A percentile compares a stretch with the other conserved stretches of the same genome.
phyloP scores from a whole-genome alignment of 2,329 filamentous ascomycete genomes.

The Hymenoscyphus infarciens region DNA sequence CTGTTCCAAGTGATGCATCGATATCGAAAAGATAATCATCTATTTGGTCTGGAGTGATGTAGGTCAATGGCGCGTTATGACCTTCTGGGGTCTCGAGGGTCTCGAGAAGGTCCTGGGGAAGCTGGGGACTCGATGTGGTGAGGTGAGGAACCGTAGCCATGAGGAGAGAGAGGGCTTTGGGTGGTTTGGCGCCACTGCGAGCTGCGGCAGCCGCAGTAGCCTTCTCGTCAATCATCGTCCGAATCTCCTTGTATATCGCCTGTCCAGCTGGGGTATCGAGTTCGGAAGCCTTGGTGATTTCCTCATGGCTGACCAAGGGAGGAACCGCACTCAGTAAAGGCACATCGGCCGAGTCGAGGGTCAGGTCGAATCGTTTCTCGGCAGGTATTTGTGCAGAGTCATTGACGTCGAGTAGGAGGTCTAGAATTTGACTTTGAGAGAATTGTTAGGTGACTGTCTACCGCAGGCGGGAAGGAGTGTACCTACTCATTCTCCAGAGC shows the following conservation, averaged over 20 bases:
- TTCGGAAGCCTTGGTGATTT: conserved; percentile 24
- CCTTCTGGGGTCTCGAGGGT: conserved; percentile 45
- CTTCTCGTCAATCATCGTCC: conserved; percentile 27
- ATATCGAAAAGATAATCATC: conserved; percentile 69
- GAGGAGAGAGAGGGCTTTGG: conserved; percentile 33
- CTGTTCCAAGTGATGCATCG: conserved; percentile 37
- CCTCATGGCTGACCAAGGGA: conserved; percentile 27
- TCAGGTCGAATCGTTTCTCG: conserved; percentile 71
- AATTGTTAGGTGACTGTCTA: conserved; percentile 7
- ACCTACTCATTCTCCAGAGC: conserved; percentile 89
- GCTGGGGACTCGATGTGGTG: conserved; percentile 17
- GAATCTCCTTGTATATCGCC: conserved; percentile 30
- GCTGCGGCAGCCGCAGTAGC: conserved; percentile 13
- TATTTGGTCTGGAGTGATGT: conserved; percentile 66
- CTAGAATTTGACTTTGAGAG: conserved; percentile 72
- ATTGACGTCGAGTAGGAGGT: conserved; percentile 88
- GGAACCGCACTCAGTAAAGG: conserved; percentile 27
- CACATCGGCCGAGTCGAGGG: conserved; percentile 59
- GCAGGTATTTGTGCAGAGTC: conserved; percentile 73
- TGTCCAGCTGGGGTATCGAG: conserved; percentile 28
- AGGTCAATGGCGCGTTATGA: conserved; percentile 55
- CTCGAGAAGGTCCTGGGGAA: conserved; percentile 36
- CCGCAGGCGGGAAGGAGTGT: neutral
- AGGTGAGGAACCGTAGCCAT: conserved; percentile 29
- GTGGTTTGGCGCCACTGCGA: conserved; percentile 17